Base-by-base conservation (phyloP, 2,329 filamentous ascomycete genomes). In the Aspergillus ustus region DNA sequence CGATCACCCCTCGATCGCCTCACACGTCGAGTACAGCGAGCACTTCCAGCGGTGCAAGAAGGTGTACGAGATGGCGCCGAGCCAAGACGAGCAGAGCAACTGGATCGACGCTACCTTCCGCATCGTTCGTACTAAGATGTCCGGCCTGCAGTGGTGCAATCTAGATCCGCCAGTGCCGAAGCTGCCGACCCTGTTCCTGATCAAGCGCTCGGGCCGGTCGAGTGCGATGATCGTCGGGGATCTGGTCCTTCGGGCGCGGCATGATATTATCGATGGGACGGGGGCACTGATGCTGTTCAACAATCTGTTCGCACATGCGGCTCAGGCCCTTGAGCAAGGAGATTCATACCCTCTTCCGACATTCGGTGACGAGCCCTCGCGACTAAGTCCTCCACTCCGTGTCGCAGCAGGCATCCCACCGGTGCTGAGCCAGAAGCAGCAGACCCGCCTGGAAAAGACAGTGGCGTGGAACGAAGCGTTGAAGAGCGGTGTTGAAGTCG, bases 131-230 rank as follows among this genome's bases (percentile, higher is more conserved):
- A 62, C 49, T 13, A 37, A 48, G 8, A 48, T 63, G 8, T 64
- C 66, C 3, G 68, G 67, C 0, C 51, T 63, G 8, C 65, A 72
- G 25, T 72, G 68, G 68, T 71, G 69, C 40, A 72, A 71, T 53
- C 61, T 57, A 2, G 68, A 72, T 53, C 69, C 69, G 1, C 68
- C 68, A 3, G 67, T 68, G 1, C 70, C 70, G 1, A 50, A 46
- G 8, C 29, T 69, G 13, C 67, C 70, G 2, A 71, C 70, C 6
- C 19, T 72, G 4, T 70, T 70, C 49, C 28, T 72, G n/a, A 45
- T 72, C 22, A 66, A 63, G 34, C 31, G 50, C 4, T 17, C 52
- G 6, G 15, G 8, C 15, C 28, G n/a, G 13, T 11, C 7, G 2
- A 34, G 48, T 13, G 58, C 20, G 15, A 28, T 22, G 1, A 11